Base-by-base conservation (phyloP, 106 monocot genomes). In the Hemerocallis citrina region DNA sequence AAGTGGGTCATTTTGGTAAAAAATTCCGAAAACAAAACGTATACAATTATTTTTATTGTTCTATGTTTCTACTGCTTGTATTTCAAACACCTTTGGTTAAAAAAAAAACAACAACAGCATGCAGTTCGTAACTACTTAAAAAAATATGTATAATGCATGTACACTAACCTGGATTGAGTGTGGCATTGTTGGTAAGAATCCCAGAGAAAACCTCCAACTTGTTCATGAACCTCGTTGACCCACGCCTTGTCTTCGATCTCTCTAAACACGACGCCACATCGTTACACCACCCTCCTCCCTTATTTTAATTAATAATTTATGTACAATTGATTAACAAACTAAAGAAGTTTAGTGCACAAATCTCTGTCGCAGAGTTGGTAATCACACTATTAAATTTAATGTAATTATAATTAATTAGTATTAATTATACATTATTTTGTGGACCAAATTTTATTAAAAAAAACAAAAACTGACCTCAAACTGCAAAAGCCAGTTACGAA, bases 121-220 rank as follows among this genome's bases (percentile, higher is more conserved):
- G n/a, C n/a, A n/a, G n/a, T n/a, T n/a, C n/a, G n/a, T n/a, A n/a
- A n/a, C n/a, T n/a, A n/a, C n/a, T n/a, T n/a, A n/a, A n/a, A n/a
- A n/a, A n/a, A n/a, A n/a, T n/a, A n/a, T n/a, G n/a, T n/a, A n/a
- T n/a, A n/a, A n/a, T n/a, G n/a, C n/a, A n/a, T n/a, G n/a, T n/a
- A n/a, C n/a, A n/a, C n/a, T 20, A 39, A 95, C 94, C 94, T 23
- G 94, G 94, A 62, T 95, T 95, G 41, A 68, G 58, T 2, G 37
- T 31, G 15, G 62, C 44, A 51, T 81, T 68, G 24, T 85, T 57
- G 61, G 77, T 83, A 32, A 95, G 83, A 25, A 95, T 79, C 5
- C 94, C 94, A 14, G 77, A 76, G 75, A 95, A 95, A 31, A 66
- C 50, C 35, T 79, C 79, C 10, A 65, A 5, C 59, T 64, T 77